These are phyloP conservation scores for Dactylonectria estremocensis DNA, from an alignment of 2,329 filamentous ascomycete species.

Conservation along the genomic window DNA sequence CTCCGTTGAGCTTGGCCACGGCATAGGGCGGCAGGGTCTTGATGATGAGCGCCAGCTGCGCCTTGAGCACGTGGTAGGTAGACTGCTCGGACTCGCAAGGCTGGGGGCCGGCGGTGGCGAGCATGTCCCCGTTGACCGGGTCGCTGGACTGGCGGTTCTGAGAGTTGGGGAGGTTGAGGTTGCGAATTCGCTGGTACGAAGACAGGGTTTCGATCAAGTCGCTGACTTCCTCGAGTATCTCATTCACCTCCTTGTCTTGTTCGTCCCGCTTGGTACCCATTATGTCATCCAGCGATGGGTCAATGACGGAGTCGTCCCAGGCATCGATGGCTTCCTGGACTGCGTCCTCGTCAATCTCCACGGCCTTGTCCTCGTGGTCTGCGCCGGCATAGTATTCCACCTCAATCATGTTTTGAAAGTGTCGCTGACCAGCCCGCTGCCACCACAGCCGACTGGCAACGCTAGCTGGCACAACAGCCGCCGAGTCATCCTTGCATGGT, in stretches of 20 bases:
- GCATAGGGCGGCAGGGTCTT: constrained; percentile 85
- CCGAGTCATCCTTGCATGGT: constrained; percentile 80
- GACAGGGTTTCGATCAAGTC: constrained; percentile 83
- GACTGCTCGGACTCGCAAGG: constrained; percentile 74
- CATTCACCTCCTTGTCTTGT: constrained; percentile 78
- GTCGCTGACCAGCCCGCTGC: constrained; percentile 78
- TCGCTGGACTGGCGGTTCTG: constrained; percentile 73
- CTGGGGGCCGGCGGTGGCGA: constrained; percentile 76
- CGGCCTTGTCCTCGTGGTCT: constrained; percentile 55
- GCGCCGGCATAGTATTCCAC: constrained; percentile 61
- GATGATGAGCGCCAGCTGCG: constrained; percentile 81
- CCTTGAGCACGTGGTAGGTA: constrained; percentile 81
- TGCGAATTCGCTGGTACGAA: constrained; percentile 85
- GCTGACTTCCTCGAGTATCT: constrained; percentile 80
- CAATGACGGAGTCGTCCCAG: constrained; percentile 71
- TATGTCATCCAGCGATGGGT: constrained; percentile 70
- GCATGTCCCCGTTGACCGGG: constrained; percentile 77
- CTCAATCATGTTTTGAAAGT: constrained; percentile 76
- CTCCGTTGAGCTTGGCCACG: constrained; percentile 87
- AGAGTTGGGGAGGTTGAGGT: constrained; percentile 76
- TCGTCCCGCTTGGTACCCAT: constrained; percentile 68
- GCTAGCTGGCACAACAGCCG: constrained; percentile 77
- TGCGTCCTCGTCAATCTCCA: constrained; percentile 66
- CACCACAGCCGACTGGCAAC: constrained; percentile 82
- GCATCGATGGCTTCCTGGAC: constrained; percentile 70